A percentile compares a stretch with the other conserved stretches of the same genome.
Conservation (phyloP, 2,329 filamentous ascomycete genomes). For the Cladorrhinum sp. region DNA sequence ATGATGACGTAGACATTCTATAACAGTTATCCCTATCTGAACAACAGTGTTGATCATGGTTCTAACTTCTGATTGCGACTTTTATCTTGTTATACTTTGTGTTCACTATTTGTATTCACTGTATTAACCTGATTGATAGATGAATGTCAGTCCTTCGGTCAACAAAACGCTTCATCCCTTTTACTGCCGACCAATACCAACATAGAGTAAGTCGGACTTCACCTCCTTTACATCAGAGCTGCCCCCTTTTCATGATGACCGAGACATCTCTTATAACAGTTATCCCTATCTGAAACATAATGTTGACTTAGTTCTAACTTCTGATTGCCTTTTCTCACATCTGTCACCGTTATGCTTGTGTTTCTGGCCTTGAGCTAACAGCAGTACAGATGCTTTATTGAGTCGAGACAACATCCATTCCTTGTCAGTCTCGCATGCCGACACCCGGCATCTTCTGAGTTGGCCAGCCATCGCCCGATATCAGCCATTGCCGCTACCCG, state of each 20-base stretch:
- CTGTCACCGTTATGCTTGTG: slow-evolving; percentile 4
- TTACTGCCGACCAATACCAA: background rate
- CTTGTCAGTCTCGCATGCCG: background rate
- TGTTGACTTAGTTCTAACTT: slow-evolving; percentile 91
- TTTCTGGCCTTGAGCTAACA: background rate
- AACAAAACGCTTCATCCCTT: background rate
- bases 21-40: slow-evolving; percentile 98
- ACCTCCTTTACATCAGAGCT: background rate
- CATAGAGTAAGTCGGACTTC: slow-evolving; percentile 2
- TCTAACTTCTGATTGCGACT: slow-evolving; percentile 7
- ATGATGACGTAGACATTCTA: slow-evolving; percentile 73
- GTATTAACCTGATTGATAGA: background rate
- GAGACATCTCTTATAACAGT: slow-evolving; percentile 8
- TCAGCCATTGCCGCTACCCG: background rate
- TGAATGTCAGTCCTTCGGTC: background rate
- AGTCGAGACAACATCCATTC: background rate
- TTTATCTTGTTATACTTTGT: background rate
- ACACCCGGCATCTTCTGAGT: background rate
- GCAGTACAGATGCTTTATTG: background rate
- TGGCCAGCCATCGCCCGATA: background rate
- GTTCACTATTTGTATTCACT: background rate
- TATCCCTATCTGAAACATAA: slow-evolving; percentile 40
- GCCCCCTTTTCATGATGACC: slow-evolving; percentile 5
- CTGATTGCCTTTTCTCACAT: slow-evolving; percentile 51
- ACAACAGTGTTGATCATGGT: slow-evolving; percentile 5